Conservation (phyloP, 2,329 filamentous ascomycete genomes). For the Nectriaceae sp. region DNA sequence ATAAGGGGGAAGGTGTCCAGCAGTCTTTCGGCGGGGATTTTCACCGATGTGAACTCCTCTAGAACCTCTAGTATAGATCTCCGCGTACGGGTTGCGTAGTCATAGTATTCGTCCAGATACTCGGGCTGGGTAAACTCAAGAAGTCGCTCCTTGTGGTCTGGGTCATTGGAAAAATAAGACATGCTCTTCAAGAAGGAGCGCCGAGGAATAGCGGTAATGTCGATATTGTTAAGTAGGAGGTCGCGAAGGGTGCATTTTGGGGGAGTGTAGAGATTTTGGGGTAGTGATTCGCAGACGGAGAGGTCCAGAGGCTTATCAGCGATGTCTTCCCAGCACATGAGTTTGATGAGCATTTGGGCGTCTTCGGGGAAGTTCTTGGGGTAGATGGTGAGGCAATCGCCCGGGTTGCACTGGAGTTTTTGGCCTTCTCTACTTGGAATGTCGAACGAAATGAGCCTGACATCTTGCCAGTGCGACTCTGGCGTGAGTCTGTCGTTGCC, state of each 20-base stretch:
- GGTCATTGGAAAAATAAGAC: slow-evolving; percentile 71
- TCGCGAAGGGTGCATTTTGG: slow-evolving; percentile 64
- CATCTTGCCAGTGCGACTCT: slow-evolving; percentile 85
- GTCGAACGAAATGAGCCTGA: slow-evolving; percentile 73
- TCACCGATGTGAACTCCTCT: slow-evolving; percentile 83
- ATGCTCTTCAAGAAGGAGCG: slow-evolving; percentile 83
- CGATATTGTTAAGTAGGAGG: slow-evolving; percentile 79
- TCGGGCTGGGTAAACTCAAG: slow-evolving; percentile 79
- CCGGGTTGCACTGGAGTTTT: slow-evolving; percentile 57
- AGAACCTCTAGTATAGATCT: slow-evolving; percentile 91
- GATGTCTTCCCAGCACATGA: slow-evolving; percentile 76
- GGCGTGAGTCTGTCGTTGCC: slow-evolving; percentile 77
- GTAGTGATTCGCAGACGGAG: slow-evolving; percentile 33
- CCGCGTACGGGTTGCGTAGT: slow-evolving; percentile 89
- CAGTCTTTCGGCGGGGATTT: slow-evolving; percentile 73
- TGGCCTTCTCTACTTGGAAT: slow-evolving; percentile 33
- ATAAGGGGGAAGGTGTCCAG: slow-evolving; percentile 77
- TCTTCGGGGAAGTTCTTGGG: slow-evolving; percentile 86
- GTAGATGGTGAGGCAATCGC: slow-evolving; percentile 78
- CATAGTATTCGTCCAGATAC: slow-evolving; percentile 88
- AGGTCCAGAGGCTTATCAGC: slow-evolving; percentile 72
- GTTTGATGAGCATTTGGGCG: slow-evolving; percentile 73
- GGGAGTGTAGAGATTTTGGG: slow-evolving; percentile 38
- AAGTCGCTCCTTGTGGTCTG: slow-evolving; percentile 77
- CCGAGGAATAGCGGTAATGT: slow-evolving; percentile 86